phyloP scores from a whole-genome alignment of 306 rosid genomes.

The Begonia peltatifolia region DNA sequence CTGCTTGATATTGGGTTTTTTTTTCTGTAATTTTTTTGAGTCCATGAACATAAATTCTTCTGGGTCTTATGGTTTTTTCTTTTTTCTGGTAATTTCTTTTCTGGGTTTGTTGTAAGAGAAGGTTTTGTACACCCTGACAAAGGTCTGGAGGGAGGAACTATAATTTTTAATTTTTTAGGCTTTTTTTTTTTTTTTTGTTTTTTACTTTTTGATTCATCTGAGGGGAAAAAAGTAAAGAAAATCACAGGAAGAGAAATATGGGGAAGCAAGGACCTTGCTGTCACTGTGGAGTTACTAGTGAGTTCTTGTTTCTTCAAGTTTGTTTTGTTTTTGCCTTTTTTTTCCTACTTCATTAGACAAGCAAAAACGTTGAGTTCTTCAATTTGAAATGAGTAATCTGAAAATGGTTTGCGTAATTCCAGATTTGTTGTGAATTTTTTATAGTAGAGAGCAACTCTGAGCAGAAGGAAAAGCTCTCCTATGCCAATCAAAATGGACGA shows the following conservation, averaged over 20 bases:
- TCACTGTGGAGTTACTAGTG: constrained; percentile 99
- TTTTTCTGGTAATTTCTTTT: constrained; percentile 30
- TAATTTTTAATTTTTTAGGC: not conserved
- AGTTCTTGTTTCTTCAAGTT: constrained; percentile 81
- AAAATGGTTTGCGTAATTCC: constrained; percentile 10
- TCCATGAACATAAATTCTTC: constrained; percentile 28
- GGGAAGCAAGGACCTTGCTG: constrained; percentile 99
- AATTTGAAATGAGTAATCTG: not conserved
- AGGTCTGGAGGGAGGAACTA: constrained; percentile 19
- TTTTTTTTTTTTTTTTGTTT: constrained; percentile 5
- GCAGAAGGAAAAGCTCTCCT: constrained; percentile 6
- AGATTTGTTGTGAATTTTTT: not conserved
- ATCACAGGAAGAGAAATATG: constrained; percentile 35
- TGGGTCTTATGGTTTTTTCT: constrained; percentile 63
- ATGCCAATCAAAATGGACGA: constrained; percentile 1
- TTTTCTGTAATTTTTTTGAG: constrained; percentile 5
- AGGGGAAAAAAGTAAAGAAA: constrained; percentile 19
- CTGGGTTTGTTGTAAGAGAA: constrained; percentile 40
- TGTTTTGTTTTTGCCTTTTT: not conserved
- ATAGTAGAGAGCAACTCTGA: not conserved
- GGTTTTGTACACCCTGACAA: constrained; percentile 30
- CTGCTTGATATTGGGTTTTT: constrained; percentile 27
- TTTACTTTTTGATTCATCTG: constrained; percentile 25
- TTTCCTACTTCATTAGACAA: not conserved
- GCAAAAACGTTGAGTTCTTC: constrained; percentile 1